These are phyloP conservation scores for Paramecium primaurelia DNA, from an alignment of 73 alveolate species.

Conservation along the genomic window DNA sequence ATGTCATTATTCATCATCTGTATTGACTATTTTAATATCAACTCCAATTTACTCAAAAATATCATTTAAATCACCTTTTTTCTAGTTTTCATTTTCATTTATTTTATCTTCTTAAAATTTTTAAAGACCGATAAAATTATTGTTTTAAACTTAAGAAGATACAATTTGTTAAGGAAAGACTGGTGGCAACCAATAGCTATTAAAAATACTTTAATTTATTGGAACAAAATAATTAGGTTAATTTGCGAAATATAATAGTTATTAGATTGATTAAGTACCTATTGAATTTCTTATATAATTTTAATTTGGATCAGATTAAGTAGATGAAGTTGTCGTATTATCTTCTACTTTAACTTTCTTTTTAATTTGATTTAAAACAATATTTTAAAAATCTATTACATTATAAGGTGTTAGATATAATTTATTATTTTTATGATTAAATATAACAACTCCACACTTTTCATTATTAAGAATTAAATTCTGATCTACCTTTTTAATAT, in stretches of 20 bases:
- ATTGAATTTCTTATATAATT: background rate
- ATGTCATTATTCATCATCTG: slow-evolving; percentile 14
- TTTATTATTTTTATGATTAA: background rate
- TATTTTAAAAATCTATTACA: background rate
- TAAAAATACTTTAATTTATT: background rate
- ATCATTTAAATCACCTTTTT: background rate
- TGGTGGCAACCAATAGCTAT: slow-evolving; percentile 18
- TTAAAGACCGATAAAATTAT: background rate
- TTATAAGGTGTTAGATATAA: slow-evolving; percentile 10
- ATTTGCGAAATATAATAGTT: background rate
- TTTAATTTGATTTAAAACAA: background rate
- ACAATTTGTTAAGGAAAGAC: background rate
- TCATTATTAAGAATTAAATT: background rate
- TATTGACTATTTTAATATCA: slow-evolving; percentile 5
- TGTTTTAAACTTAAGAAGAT: background rate
- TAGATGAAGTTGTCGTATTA: background rate
- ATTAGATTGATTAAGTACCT: background rate
- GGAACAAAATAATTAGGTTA: background rate
- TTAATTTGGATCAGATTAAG: background rate
- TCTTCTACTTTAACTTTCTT: background rate
- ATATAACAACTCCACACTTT: slow-evolving; percentile 2
- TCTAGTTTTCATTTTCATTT: background rate
- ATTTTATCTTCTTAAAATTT: background rate
- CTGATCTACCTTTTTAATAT: background rate
- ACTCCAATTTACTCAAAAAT: background rate